Conservation (phyloP, 768 basidiomycete genomes). For the Phaffia tasmanica region DNA sequence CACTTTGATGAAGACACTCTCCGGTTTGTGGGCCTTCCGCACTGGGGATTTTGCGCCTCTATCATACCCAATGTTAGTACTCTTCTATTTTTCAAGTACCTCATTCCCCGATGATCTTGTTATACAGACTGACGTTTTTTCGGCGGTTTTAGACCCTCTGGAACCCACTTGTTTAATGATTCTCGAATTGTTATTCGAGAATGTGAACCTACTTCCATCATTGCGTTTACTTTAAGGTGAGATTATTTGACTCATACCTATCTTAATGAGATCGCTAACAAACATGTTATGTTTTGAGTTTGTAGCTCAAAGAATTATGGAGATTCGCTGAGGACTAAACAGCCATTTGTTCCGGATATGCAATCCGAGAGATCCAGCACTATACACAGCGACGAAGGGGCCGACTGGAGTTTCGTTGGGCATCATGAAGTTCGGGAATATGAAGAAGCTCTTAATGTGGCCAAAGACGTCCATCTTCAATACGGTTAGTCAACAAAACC, state of each 20-base stretch:
- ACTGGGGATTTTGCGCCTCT: conserved; percentile 48
- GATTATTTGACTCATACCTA: conserved; percentile 28
- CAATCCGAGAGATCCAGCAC: not conserved
- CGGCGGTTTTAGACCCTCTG: conserved; percentile 44
- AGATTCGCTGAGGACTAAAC: conserved; percentile 32
- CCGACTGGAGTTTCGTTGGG: conserved; percentile 21
- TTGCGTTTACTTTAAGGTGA: conserved; percentile 83
- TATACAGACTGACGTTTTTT: not conserved
- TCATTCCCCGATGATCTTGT: conserved; percentile 41
- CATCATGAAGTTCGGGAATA: conserved; percentile 17
- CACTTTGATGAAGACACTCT: conserved; percentile 70
- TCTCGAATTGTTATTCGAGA: conserved; percentile 89
- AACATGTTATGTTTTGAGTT: no score
- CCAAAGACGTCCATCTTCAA: conserved; percentile 33
- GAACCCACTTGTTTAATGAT: conserved; percentile 67
- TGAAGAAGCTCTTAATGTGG: conserved; percentile 4
- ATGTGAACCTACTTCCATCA: conserved; percentile 95
- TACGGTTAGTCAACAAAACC: conserved; percentile 31
- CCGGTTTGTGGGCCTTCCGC: conserved; percentile 62
- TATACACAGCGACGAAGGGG: not conserved
- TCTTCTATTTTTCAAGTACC: no score
- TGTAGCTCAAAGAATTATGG: conserved; percentile 38
- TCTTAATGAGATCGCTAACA: not conserved
- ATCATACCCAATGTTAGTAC: conserved; percentile 46
- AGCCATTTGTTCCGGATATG: not conserved